Percentiles rank a stretch among this genome's conserved stretches.
These are phyloP conservation scores for Calonectria hongkongensis DNA, from an alignment of 2,329 filamentous ascomycete genomes.

Conservation along the genomic window DNA sequence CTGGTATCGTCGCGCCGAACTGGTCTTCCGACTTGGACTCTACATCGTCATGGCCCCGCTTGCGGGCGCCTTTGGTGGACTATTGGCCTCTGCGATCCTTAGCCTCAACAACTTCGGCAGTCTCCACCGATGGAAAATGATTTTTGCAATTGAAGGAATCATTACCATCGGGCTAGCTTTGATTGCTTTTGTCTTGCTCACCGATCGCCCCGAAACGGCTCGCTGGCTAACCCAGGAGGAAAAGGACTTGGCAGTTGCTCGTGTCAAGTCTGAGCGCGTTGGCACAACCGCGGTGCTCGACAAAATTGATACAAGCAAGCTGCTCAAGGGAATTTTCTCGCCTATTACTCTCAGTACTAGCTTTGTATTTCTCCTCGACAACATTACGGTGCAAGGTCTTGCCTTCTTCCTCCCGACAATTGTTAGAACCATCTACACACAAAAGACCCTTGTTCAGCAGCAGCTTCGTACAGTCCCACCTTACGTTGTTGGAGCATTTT, in stretches of 20 bases:
- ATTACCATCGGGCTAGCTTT: slow-evolving; percentile 2
- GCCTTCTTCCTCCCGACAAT: slow-evolving; percentile 20
- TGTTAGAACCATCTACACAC: slow-evolving; percentile 11
- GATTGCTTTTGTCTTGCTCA: slow-evolving; percentile 1
- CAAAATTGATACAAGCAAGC: slow-evolving; percentile 18
- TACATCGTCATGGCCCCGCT: slow-evolving; percentile 26
- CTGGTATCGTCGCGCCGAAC: slow-evolving; percentile 15
- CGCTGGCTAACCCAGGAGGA: slow-evolving; percentile 25
- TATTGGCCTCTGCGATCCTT: slow-evolving; percentile 11
- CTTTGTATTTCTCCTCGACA: slow-evolving; percentile 26
- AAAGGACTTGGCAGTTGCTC: slow-evolving; percentile 8
- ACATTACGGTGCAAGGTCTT: slow-evolving; percentile 21
- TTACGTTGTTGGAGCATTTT: slow-evolving; percentile 9
- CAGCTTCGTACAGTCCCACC: slow-evolving; percentile 18
- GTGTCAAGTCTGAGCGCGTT: slow-evolving; percentile 23
- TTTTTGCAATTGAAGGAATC: slow-evolving; percentile 16
- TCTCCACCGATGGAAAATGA: slow-evolving; percentile 9
- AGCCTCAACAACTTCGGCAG: slow-evolving; percentile 9
- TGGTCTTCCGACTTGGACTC: slow-evolving; percentile 18
- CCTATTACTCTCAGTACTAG: slow-evolving; percentile 19
- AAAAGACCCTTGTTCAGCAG: slow-evolving; percentile 5
- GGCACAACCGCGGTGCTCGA: slow-evolving; percentile 9
- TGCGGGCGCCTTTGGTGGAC: slow-evolving; percentile 14
- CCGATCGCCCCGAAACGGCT: slow-evolving; percentile 2
- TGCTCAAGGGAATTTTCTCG: slow-evolving; percentile 13